phyloP scores from a whole-genome alignment of 163 green algal genomes.

The Chlorella variabilis region DNA sequence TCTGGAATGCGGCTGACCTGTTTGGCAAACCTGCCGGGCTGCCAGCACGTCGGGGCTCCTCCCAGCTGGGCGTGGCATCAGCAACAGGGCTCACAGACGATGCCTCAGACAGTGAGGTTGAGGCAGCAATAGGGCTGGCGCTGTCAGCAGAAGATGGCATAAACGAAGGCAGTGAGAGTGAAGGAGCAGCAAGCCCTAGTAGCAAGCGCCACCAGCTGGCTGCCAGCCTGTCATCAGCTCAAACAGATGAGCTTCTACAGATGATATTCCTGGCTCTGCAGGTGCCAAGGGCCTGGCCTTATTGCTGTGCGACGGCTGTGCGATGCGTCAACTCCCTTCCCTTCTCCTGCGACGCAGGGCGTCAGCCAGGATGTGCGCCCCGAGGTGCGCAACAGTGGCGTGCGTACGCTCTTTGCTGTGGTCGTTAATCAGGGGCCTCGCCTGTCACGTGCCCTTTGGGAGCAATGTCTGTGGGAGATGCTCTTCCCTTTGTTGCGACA shows the following conservation, averaged over 20 bases:
- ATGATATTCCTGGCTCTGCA: slow-evolving; percentile 65
- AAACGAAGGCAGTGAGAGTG: slow-evolving; percentile 25
- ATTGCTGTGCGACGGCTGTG: background rate
- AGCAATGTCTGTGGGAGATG: slow-evolving; percentile 82
- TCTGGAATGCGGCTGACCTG: slow-evolving; percentile 90
- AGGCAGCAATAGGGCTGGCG: background rate
- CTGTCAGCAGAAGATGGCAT: background rate
- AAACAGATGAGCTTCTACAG: slow-evolving; percentile 67
- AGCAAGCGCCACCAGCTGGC: background rate
- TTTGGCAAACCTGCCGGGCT: slow-evolving; percentile 51
- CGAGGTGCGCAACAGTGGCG: slow-evolving; percentile 87
- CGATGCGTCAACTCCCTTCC: no score
- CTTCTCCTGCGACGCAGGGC: background rate
- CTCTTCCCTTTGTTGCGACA: slow-evolving; percentile 84
- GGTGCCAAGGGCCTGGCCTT: background rate
- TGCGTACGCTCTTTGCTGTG: slow-evolving; percentile 87
- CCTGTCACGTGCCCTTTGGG: slow-evolving; percentile 67
- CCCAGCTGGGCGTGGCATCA: slow-evolving; percentile 8
- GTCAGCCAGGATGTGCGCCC: slow-evolving; percentile 70
- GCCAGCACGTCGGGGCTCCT: background rate
- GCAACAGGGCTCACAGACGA: slow-evolving; percentile 12
- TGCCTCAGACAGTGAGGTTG: slow-evolving; percentile 30
- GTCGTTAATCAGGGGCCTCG: slow-evolving; percentile 73
- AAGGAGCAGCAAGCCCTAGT: background rate
- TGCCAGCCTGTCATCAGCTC: background rate